Evolutionary conservation across 805 yeast species (phyloP), one percentile per base, ranked within the genome.

Genomic region (Suhomyces tanzawaensis): DNA sequence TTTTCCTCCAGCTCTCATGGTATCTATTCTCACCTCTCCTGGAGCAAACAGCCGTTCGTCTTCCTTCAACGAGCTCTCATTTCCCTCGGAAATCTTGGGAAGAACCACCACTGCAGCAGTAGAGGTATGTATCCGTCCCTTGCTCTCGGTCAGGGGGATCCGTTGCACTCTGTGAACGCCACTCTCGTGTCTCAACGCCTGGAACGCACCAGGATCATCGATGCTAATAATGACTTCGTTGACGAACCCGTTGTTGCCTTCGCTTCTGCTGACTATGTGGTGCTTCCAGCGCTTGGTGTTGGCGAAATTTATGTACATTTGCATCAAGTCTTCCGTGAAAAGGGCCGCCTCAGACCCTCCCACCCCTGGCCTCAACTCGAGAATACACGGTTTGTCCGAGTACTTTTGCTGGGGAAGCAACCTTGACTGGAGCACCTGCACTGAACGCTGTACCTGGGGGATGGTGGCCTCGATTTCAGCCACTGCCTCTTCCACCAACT

Each of bases 81-180:
- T 66, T 2, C 79, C 79, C 17, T 77, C 79, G 4, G 77, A 79
- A 53, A 86, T 67, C 52, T 87, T 84, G 1, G 99, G 99, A 13
- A 93, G 64, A 2, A 93, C 96, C 9, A 93, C 84, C 1, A 93
- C 96, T 0, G 96, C 98, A 0, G 97, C 87, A 0, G 99, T 91
- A 1, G 96, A 88, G 0, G 99, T 93, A 57, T 93, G 99, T 3
- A 88, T 83, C 34, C 99, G 69, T 5, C 98, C 98, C 58, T 91
- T 90, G 3, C 86, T 76, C 57, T 93, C 99, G 0, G 99, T 93
- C 16, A 79, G 84, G 0, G 99, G 99, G 6, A 91, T 79, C 42
- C 99, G 66, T 58, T 93, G 99, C 1, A 93, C 99, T 29, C 99
- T 69, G 59, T 93, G 99, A 6, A 93, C 96, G 3, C 99, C 99